phyloP scores from a whole-genome alignment of 371 early-diverging fungal species.

The Sanchytrium tribonematis region DNA sequence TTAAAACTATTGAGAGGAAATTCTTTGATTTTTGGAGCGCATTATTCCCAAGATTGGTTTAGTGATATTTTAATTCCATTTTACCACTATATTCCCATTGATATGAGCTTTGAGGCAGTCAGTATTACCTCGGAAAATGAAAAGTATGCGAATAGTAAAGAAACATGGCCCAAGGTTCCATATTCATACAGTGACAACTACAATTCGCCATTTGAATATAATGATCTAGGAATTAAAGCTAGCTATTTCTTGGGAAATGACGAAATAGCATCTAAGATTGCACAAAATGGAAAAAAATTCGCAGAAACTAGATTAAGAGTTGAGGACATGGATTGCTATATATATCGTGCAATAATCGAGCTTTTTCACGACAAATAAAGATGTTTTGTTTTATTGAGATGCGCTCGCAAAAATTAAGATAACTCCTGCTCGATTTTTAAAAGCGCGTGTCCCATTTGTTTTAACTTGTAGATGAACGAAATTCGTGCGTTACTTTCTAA shows the following conservation, averaged over 20 bases:
- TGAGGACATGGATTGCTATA: not conserved
- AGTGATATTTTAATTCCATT: not conserved
- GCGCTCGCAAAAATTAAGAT: too few relatives aligned
- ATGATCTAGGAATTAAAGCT: not conserved
- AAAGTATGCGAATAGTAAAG: too few relatives aligned
- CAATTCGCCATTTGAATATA: not conserved
- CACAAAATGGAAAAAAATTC: not conserved
- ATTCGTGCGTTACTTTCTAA: too few relatives aligned
- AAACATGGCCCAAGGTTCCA: too few relatives aligned
- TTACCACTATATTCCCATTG: not conserved
- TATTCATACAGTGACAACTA: too few relatives aligned
- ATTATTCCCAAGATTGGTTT: not conserved
- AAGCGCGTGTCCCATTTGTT: too few relatives aligned
- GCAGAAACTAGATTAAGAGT: not conserved
- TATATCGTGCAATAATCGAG: not conserved
- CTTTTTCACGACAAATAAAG: too few relatives aligned
- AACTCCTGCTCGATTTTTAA: too few relatives aligned
- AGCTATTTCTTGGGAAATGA: not conserved
- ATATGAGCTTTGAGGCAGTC: not conserved
- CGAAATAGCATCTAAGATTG: not conserved
- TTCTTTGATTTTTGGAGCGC: not conserved
- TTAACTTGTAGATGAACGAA: too few relatives aligned
- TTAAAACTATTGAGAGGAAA: not conserved
- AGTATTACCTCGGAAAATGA: too few relatives aligned
- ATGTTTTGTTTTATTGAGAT: too few relatives aligned